These are phyloP conservation scores for Actinomucor elegans DNA, from an alignment of 371 early-diverging fungal genomes.

Conservation along the genomic window DNA sequence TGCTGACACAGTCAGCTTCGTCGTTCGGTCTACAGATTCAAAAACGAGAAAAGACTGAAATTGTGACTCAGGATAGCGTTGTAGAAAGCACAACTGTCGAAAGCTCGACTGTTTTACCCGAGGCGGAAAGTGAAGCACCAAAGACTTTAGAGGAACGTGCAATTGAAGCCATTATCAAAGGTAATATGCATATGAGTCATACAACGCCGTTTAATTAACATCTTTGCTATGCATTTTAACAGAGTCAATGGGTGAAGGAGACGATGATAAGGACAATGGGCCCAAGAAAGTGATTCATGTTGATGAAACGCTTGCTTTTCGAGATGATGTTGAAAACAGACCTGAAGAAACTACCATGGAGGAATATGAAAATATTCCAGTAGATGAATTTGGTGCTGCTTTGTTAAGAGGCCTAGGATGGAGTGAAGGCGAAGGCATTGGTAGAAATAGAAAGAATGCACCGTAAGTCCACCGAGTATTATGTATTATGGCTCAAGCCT, in stretches of 20 bases:
- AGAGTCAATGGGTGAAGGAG: constrained; percentile 47
- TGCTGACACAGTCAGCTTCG: constrained; percentile 7
- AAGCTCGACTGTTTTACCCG: constrained; percentile 3
- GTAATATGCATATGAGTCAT: constrained; percentile 8
- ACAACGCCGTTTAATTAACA: no score
- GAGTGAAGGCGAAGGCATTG: constrained; percentile 74
- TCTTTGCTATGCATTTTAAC: no score
- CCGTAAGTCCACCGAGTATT: constrained; percentile 25
- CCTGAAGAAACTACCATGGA: constrained; percentile 72
- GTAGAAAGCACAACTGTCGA: constrained; percentile 5
- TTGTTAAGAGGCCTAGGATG: constrained; percentile 92
- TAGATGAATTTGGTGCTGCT: constrained; percentile 89
- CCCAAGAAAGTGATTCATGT: constrained; percentile 47
- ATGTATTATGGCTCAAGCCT: not conserved
- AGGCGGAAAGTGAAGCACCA: constrained; percentile 6
- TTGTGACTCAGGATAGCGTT: not conserved
- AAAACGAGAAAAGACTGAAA: constrained; percentile 25
- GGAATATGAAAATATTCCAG: constrained; percentile 83
- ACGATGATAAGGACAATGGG: constrained; percentile 41
- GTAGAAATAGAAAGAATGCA: constrained; percentile 43
- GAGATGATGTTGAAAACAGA: constrained; percentile 47
- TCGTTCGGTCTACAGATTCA: constrained; percentile 39
- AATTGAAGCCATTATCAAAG: constrained; percentile 56
- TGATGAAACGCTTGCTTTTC: constrained; percentile 53
- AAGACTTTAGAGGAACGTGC: constrained; percentile 62